Percentiles rank a stretch among this genome's conserved stretches.
Conservation (phyloP, 2,329 filamentous ascomycete genomes). For the Cordyceps militaris region DNA sequence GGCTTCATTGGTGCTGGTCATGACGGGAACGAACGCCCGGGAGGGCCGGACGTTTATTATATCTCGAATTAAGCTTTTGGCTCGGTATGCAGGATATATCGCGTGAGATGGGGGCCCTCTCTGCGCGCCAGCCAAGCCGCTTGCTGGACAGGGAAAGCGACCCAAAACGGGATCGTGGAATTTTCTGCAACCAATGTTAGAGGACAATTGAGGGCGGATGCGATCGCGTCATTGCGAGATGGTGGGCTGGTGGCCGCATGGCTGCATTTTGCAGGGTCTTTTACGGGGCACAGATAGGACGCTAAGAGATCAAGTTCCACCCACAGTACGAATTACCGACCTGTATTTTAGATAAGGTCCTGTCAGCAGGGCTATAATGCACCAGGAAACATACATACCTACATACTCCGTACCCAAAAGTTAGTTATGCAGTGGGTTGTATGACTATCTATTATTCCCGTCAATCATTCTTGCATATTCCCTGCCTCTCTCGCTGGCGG, state of each 20-base stretch:
- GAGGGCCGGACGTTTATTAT: neutral
- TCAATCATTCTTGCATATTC: no score
- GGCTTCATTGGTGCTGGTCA: neutral
- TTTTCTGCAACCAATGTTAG: slow-evolving; percentile 2
- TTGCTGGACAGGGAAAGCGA: neutral
- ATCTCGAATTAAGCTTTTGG: neutral
- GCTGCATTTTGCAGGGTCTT: neutral
- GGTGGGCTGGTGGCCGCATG: neutral
- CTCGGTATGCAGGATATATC: neutral
- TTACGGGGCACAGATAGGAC: neutral
- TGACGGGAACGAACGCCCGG: neutral
- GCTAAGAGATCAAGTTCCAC: neutral
- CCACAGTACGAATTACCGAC: no score
- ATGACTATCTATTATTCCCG: no score
- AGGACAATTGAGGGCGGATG: neutral
- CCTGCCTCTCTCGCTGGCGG: no score
- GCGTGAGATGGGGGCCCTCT: neutral
- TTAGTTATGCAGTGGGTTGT: no score
- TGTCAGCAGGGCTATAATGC: no score
- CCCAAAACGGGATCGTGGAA: neutral
- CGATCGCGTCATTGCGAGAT: slow-evolving; percentile 9
- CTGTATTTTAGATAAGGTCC: no score
- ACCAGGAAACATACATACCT: no score
- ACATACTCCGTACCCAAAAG: no score
- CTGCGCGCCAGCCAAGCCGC: neutral